Evolutionary conservation across 1,284 basidiomycete species (phyloP), one percentile per base, ranked within the genome.

Genomic region (Moniliella sp.): DNA sequence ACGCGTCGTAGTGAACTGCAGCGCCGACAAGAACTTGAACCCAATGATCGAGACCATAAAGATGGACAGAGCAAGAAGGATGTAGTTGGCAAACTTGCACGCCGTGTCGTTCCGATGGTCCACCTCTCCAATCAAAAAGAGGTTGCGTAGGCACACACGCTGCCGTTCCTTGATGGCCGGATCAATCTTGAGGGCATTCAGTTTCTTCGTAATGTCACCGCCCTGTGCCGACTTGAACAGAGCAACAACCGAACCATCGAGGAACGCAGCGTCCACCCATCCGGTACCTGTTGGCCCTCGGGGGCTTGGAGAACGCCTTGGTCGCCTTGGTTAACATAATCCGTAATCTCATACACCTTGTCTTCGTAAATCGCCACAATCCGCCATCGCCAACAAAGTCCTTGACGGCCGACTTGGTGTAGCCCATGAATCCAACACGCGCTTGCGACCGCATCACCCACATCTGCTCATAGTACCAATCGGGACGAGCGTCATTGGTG

Each of bases 21-120:
- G 67, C 0, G 84, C 86, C 0, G 84, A 82, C 40, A 94, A 65
- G 66, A 94, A 97, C 65, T 97, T 99, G 76, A 97, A 94, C 0
- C 77, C 84, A 52, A 97, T 88, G 55, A 94, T 78, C 36, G 75
- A 67, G 36, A 94, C 79, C 83, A 97, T 93, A 64, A 93, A 66
- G 50, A 80, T 67, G 1, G 82, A 88, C 14, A 97, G 64, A 0
- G 74, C 79, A 33, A 97, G 73, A 5, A 97, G 69, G 50, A 99
- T 80, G 62, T 88, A 86, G 27, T 74, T 77, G 13, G 84, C 74
- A 64, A 97, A 94, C 28, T 75, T 68, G 59, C 88, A 97, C 61
- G 83, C 77, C 0, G 80, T 68, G 1, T 82, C 84, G 52, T 88
- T 74, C 43, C 88, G 78, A 39, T 77, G 78, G 67, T 99, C 86